Percentiles rank a stretch among this genome's conserved stretches.
Conservation (phyloP, 2,329 filamentous ascomycete genomes). For the Paecilomyces formosus region DNA sequence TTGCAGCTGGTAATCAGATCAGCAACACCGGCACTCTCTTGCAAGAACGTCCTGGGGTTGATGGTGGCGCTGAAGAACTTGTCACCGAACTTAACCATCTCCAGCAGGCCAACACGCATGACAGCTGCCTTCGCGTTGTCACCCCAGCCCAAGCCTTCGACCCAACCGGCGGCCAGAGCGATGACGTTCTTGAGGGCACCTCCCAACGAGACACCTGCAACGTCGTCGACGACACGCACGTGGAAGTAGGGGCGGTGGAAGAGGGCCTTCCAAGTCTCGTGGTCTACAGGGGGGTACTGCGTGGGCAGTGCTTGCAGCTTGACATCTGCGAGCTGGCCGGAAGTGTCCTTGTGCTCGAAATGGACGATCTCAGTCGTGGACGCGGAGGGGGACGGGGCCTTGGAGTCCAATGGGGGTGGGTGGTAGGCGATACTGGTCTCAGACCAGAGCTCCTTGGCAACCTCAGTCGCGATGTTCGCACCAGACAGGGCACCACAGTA, state of each 20-base stretch:
- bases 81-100: constrained; percentile 95
- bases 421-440: constrained; percentile 97
- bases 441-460: constrained; percentile 91
- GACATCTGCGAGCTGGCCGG: constrained; percentile 59
- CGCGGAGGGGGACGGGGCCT: constrained; percentile 56
- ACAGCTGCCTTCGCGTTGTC: constrained; percentile 98
- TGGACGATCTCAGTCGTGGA: constrained; percentile 44
- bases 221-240: constrained; percentile 85
- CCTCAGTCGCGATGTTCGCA: constrained; percentile 92
- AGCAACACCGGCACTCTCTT: constrained; percentile 48
- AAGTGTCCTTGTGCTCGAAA: constrained; percentile 61
- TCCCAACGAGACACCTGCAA: constrained; percentile 91
- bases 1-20: constrained; percentile 93
- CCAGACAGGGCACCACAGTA: constrained; percentile 95
- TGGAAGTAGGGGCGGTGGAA: constrained; percentile 98
- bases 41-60: constrained; percentile 82
- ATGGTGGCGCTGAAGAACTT: constrained; percentile 84
- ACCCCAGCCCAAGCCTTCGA: constrained; percentile 92
- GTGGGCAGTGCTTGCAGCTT: constrained; percentile 67
- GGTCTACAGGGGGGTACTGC: constrained; percentile 81
- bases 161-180: constrained; percentile 86
- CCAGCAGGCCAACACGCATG: constrained; percentile 90
- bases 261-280: constrained; percentile 71
- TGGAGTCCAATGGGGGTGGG: constrained; percentile 80
- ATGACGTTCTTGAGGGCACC: constrained; percentile 97